phyloP scores from a whole-genome alignment of 306 rosid species.

The Astragalus glycyphyllos region DNA sequence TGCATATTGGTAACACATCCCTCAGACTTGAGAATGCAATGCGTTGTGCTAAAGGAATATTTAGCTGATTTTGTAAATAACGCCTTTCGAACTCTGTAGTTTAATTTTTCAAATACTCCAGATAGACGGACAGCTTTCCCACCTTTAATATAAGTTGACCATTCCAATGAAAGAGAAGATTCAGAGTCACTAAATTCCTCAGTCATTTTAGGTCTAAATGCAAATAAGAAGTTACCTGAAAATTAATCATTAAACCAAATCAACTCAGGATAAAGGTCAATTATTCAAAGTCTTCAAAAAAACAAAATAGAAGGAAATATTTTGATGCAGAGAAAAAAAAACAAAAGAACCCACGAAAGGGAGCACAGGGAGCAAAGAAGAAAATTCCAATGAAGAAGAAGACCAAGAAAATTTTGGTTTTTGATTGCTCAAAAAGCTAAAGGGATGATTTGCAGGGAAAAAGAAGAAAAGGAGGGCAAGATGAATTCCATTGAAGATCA shows the following conservation, averaged over 20 bases:
- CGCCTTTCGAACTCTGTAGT: slow-evolving; percentile 83
- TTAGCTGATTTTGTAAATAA: slow-evolving; percentile 61
- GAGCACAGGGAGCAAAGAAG: neutral
- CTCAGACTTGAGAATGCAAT: slow-evolving; percentile 66
- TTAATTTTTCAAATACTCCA: slow-evolving; percentile 84
- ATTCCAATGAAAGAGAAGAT: slow-evolving; percentile 63
- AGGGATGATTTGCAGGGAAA: no score
- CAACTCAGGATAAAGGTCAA: slow-evolving; percentile 40
- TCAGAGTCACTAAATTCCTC: slow-evolving; percentile 54
- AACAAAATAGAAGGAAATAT: slow-evolving; percentile 14
- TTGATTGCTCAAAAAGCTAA: no score
- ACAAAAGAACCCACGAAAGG: neutral
- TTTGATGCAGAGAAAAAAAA: neutral
- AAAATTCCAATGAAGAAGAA: no score
- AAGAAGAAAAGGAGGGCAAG: no score
- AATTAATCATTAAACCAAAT: slow-evolving; percentile 44
- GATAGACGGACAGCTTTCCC: slow-evolving; percentile 86
- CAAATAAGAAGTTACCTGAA: slow-evolving; percentile 92
- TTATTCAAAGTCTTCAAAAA: neutral
- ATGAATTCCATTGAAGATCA: no score
- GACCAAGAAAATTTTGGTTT: no score
- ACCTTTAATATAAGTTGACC: slow-evolving; percentile 87
- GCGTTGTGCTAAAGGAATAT: slow-evolving; percentile 77
- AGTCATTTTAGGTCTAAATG: slow-evolving; percentile 75
- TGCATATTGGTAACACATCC: slow-evolving; percentile 60